phyloP scores from a whole-genome alignment of 345 rosid species.

The Firmiana major region DNA sequence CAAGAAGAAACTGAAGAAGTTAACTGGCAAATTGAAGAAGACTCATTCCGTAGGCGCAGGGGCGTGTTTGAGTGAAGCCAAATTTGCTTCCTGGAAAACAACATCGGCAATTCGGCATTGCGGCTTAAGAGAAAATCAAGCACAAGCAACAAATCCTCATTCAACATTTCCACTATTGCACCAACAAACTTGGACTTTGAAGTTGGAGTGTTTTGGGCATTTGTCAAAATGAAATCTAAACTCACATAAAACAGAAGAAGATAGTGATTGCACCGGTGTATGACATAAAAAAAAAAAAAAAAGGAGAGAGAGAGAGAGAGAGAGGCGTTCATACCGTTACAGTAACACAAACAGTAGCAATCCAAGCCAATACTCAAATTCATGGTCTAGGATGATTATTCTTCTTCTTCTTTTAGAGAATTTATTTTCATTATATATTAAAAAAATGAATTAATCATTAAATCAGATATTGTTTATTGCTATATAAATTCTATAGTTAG shows the following conservation, averaged over 20 bases:
- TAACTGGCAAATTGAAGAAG: not conserved
- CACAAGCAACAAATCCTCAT: not conserved
- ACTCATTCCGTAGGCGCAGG: not conserved
- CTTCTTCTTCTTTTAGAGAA: too few species aligned
- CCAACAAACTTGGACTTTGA: conserved; percentile 15
- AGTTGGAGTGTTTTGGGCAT: not conserved
- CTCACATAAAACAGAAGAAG: not conserved
- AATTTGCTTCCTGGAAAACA: not conserved
- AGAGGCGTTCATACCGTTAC: too few species aligned
- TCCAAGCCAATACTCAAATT: too few species aligned
- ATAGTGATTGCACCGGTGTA: not conserved
- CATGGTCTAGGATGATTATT: too few species aligned
- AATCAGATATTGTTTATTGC: too few species aligned
- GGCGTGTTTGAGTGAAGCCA: not conserved
- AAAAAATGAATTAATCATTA: too few species aligned
- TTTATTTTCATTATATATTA: too few species aligned
- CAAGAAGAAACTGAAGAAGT: not conserved
- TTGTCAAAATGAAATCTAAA: not conserved
- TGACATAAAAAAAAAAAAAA: too few species aligned
- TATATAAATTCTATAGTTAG: too few species aligned
- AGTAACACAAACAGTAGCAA: too few species aligned
- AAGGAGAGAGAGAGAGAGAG: too few species aligned
- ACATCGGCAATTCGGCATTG: not conserved
- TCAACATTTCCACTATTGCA: not conserved
- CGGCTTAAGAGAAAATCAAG: conserved; percentile 1